A percentile compares a stretch with the other conserved stretches of the same genome.
phyloP scores from a whole-genome alignment of 345 rosid genomes.

The Erodium maritimum region DNA sequence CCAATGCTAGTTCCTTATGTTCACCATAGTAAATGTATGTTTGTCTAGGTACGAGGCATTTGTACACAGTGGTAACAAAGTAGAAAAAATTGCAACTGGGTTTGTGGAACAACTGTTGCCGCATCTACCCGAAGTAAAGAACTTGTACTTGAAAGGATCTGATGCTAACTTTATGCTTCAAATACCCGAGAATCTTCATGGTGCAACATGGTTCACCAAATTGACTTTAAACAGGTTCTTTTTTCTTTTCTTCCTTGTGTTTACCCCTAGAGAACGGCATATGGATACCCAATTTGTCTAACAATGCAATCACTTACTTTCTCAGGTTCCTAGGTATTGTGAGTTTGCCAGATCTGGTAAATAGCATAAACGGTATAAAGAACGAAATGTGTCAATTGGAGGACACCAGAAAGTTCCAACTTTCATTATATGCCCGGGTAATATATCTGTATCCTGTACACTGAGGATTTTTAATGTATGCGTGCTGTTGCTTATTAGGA shows the following conservation, averaged over 20 bases:
- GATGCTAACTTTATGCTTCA: slow-evolving; percentile 37
- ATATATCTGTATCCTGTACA: neutral
- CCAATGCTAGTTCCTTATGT: too few relatives aligned
- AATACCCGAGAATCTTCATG: slow-evolving; percentile 14
- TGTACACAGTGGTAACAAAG: slow-evolving; percentile 23
- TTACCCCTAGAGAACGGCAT: neutral
- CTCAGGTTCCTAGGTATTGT: slow-evolving; percentile 36
- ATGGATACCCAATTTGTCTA: neutral
- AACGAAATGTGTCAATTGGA: slow-evolving; percentile 50
- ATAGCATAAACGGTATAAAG: slow-evolving; percentile 26
- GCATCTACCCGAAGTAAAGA: slow-evolving; percentile 28
- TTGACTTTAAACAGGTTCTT: slow-evolving; percentile 42
- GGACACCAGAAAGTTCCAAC: slow-evolving; percentile 49
- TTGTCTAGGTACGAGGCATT: slow-evolving; percentile 38
- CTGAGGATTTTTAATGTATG: neutral
- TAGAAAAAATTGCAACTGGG: slow-evolving; percentile 39
- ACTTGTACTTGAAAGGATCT: slow-evolving; percentile 27
- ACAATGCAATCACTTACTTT: slow-evolving; percentile 1
- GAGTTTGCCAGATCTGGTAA: slow-evolving; percentile 28
- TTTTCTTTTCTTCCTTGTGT: slow-evolving; percentile 1
- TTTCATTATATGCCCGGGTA: slow-evolving; percentile 40
- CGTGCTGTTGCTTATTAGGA: slow-evolving; percentile 3
- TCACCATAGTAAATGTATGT: neutral
- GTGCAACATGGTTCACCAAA: slow-evolving; percentile 43
- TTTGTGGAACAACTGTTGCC: slow-evolving; percentile 35